phyloP scores from a whole-genome alignment of 257 asterid species.

The Plantago elongata region DNA sequence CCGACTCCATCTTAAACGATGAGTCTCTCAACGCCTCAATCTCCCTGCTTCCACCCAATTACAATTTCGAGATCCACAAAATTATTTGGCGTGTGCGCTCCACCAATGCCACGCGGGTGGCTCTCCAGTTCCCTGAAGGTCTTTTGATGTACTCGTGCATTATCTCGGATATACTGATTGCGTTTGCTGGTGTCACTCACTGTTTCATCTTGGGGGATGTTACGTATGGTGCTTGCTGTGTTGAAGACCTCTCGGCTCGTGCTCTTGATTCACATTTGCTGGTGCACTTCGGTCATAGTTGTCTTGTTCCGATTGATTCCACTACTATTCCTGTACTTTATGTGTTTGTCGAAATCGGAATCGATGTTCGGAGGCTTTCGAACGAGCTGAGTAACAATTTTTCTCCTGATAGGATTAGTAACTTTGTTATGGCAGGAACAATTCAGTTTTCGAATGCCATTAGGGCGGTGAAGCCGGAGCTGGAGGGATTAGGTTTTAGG shows the following conservation, averaged over 20 bases:
- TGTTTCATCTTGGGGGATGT: conserved; percentile 94
- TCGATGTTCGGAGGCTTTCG: conserved; percentile 48
- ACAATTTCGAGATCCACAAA: conserved; percentile 93
- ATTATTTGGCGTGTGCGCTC: conserved; percentile 74
- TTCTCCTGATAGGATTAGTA: conserved; percentile 29
- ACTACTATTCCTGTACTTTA: conserved; percentile 75
- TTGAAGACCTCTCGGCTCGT: conserved; percentile 85
- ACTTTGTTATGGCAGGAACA: conserved; percentile 82
- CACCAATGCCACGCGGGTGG: conserved; percentile 62
- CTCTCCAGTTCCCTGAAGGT: conserved; percentile 96
- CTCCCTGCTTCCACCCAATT: conserved; percentile 79
- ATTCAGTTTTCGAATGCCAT: conserved; percentile 81
- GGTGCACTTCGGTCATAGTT: conserved; percentile 93
- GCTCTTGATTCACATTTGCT: conserved; percentile 82
- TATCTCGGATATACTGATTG: conserved; percentile 79
- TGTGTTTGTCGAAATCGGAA: conserved; percentile 77
- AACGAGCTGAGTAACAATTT: conserved; percentile 59
- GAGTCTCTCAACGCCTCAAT: conserved; percentile 79
- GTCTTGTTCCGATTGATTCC: conserved; percentile 81
- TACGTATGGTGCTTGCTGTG: conserved; percentile 95
- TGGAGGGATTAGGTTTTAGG: conserved; percentile 76
- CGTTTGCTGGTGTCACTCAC: conserved; percentile 70
- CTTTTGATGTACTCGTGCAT: conserved; percentile 74
- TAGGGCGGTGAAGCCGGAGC: conserved; percentile 77
- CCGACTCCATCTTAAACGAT: conserved; percentile 72